A percentile compares a stretch with the other conserved stretches of the same genome.
Evolutionary conservation across 768 basidiomycete species (phyloP).

Genomic region (Mycena capillaripes): DNA sequence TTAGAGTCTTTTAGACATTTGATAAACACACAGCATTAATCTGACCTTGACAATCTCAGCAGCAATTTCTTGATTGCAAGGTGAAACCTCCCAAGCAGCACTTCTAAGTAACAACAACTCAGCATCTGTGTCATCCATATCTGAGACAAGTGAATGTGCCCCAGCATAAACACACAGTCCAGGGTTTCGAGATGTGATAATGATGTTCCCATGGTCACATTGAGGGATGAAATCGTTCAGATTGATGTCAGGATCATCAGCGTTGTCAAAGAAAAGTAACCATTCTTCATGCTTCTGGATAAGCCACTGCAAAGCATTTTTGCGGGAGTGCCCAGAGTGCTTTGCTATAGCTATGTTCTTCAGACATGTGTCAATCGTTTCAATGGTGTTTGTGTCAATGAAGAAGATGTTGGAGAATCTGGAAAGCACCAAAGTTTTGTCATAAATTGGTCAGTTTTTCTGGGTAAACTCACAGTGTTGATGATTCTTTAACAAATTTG

Average conservation of each 20-base stretch:
- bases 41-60: not conserved
- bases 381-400: not conserved
- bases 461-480: too few species aligned
- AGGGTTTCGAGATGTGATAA: slow-evolving; percentile 28
- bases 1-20: too few species aligned
- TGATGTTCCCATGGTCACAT: slow-evolving; percentile 19
- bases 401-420: not conserved
- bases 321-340: not conserved
- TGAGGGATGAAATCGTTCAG: slow-evolving; percentile 2
- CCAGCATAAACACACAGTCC: not conserved
- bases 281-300: not conserved
- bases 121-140: not conserved
- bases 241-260: not conserved
- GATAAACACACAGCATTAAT: not conserved
- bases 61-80: not conserved
- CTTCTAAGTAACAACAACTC: not conserved
- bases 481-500: not conserved
- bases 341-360: not conserved
- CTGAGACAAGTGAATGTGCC: not conserved
- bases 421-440: not conserved
- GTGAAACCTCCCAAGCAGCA: not conserved
- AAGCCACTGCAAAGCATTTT: not conserved
- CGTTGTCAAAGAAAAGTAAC: slow-evolving; percentile 1
- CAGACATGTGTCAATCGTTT: slow-evolving; percentile 4
- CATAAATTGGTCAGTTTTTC: too few species aligned